These are phyloP conservation scores for Neospermospora avenae DNA, from an alignment of 2,329 filamentous ascomycete species.

Conservation along the genomic window DNA sequence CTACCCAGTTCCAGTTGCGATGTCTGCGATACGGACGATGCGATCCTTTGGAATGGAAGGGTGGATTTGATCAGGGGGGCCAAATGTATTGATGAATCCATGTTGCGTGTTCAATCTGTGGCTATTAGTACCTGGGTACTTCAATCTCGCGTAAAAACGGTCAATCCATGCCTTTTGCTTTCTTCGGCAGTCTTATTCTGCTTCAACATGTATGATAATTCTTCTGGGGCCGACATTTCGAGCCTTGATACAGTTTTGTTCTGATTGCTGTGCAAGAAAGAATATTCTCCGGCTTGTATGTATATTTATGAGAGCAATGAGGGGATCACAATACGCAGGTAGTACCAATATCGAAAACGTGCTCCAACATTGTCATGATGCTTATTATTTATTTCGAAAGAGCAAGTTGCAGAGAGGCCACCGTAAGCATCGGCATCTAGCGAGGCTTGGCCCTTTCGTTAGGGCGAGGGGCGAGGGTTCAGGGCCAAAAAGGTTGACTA, in stretches of 20 bases:
- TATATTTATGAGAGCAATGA: too few species aligned
- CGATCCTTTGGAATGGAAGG: background rate
- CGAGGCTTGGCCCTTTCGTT: too few species aligned
- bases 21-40: background rate
- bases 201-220: background rate
- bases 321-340: too few species aligned
- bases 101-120: background rate
- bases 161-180: background rate
- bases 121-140: background rate
- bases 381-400: too few species aligned
- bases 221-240: background rate
- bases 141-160: background rate
- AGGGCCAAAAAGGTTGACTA: too few species aligned
- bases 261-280: background rate
- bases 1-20: slow-evolving; percentile 1
- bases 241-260: too few species aligned
- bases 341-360: too few species aligned
- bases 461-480: too few species aligned
- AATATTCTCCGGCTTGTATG: background rate
- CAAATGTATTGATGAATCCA: background rate
- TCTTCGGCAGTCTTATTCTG: background rate
- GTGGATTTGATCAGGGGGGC: background rate
- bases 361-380: too few species aligned
- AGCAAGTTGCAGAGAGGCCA: too few species aligned
- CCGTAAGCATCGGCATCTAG: too few species aligned